Evolutionary conservation across 2,329 filamentous ascomycete species (phyloP).

Genomic region (Trichoderma lentiforme): DNA sequence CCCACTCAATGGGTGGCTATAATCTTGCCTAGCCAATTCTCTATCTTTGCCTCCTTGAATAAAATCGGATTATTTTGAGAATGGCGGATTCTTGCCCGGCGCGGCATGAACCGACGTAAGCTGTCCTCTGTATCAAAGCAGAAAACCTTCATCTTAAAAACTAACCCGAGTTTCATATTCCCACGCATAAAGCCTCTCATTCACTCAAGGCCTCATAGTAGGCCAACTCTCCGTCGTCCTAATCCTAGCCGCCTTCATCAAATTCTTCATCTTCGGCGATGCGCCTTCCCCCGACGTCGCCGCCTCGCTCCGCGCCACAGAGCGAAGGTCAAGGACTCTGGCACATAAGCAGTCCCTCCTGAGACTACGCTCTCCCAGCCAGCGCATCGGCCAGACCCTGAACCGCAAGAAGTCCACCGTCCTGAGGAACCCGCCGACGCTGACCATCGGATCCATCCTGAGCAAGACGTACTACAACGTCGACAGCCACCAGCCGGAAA

Average conservation of each 20-base stretch:
- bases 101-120: constrained; percentile 46
- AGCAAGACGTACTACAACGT: constrained; percentile 98
- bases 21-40: neutral
- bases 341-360: constrained; percentile 74
- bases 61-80: neutral
- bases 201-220: constrained; percentile 88
- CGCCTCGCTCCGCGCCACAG: constrained; percentile 69
- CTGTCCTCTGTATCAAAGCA: constrained; percentile 17
- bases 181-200: constrained; percentile 63
- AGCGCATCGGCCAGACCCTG: constrained; percentile 42
- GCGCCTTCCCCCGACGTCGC: constrained; percentile 79
- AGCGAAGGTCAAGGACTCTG: constrained; percentile 69
- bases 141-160: neutral
- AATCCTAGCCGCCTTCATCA: constrained; percentile 91
- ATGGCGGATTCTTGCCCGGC: constrained; percentile 45
- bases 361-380: constrained; percentile 51
- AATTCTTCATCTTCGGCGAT: constrained; percentile 99
- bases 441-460: constrained; percentile 91
- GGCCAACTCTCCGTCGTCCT: constrained; percentile 91
- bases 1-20: neutral
- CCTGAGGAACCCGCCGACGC: constrained; percentile 66
- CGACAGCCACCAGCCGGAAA: constrained; percentile 92
- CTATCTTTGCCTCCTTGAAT: neutral
- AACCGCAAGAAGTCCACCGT: constrained; percentile 69
- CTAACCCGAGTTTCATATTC: neutral